These are phyloP conservation scores for Tetracladium setigerum DNA, from an alignment of 495 filamentous ascomycete species.

Conservation along the genomic window DNA sequence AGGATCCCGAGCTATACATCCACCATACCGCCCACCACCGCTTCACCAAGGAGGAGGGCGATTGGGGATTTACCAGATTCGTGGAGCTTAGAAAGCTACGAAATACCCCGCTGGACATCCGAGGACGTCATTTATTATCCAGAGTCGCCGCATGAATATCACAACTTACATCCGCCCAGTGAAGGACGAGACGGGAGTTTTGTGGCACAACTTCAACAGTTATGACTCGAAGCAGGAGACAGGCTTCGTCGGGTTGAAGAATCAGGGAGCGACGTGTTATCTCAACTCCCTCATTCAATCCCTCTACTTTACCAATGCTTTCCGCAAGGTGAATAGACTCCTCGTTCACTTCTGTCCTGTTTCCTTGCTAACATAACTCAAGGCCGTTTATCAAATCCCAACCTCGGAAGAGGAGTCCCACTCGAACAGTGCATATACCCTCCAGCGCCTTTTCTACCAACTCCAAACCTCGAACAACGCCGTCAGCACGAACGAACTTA, in stretches of 20 bases:
- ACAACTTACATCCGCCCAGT: conserved; percentile 91
- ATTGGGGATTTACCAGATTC: conserved; percentile 97
- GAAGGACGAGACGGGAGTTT: conserved; percentile 95
- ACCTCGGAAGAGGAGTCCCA: conserved; percentile 74
- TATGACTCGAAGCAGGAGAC: conserved; percentile 99
- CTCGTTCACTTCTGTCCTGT: neutral
- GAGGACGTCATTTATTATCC: conserved; percentile 65
- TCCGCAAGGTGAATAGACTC: conserved; percentile 65
- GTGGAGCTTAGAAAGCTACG: conserved; percentile 80
- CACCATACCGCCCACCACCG: conserved; percentile 72
- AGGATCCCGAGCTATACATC: conserved; percentile 70
- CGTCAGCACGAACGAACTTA: conserved; percentile 87
- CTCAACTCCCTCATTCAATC: conserved; percentile 96
- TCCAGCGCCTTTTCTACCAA: conserved; percentile 91
- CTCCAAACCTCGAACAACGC: conserved; percentile 76
- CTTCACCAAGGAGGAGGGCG: conserved; percentile 92
- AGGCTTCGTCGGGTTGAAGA: conserved; percentile 92
- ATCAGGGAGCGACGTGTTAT: conserved; percentile 98
- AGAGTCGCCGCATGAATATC: conserved; percentile 78
- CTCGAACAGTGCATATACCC: conserved; percentile 83
- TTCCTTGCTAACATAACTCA: conserved; percentile 11
- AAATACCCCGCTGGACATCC: conserved; percentile 57
- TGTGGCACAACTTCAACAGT: conserved; percentile 98
- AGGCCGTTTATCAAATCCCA: conserved; percentile 95
- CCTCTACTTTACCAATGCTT: conserved; percentile 93